Evolutionary conservation across 2,329 filamentous ascomycete species (phyloP).

Genomic region (Fusarium vanettenii): DNA sequence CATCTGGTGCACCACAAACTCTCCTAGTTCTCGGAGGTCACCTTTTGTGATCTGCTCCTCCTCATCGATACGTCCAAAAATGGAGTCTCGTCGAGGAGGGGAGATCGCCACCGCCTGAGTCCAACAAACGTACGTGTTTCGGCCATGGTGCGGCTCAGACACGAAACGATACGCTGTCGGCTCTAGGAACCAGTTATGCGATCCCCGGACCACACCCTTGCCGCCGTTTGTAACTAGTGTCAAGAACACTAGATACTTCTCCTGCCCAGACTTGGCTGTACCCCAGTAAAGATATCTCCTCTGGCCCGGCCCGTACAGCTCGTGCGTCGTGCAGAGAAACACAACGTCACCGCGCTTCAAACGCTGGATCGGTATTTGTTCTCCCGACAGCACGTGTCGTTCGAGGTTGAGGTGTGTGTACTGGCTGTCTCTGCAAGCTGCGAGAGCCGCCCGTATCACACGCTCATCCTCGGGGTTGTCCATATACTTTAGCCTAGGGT

Average conservation of each 20-base stretch:
- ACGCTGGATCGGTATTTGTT: neutral
- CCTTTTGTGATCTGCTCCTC: neutral
- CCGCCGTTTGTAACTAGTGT: neutral
- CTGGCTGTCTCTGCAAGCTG: neutral
- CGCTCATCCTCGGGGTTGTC: neutral
- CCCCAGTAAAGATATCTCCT: conserved; percentile 3
- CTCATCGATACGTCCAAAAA: neutral
- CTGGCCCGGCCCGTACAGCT: neutral
- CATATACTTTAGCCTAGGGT: neutral
- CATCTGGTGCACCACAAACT: neutral
- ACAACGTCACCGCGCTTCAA: neutral
- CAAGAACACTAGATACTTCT: neutral
- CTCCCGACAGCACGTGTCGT: neutral
- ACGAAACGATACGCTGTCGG: neutral
- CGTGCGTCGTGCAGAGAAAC: neutral
- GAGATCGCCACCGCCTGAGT: neutral
- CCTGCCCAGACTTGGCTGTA: neutral
- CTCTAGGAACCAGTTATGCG: neutral
- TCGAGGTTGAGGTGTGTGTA: neutral
- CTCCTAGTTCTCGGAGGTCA: neutral
- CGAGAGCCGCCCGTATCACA: neutral
- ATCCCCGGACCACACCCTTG: neutral
- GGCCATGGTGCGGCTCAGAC: neutral
- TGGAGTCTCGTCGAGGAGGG: neutral
- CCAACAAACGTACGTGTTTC: neutral